A percentile compares a stretch with the other conserved stretches of the same genome.
phyloP scores from a whole-genome alignment of 768 basidiomycete genomes.

The Tricholoma sp. region DNA sequence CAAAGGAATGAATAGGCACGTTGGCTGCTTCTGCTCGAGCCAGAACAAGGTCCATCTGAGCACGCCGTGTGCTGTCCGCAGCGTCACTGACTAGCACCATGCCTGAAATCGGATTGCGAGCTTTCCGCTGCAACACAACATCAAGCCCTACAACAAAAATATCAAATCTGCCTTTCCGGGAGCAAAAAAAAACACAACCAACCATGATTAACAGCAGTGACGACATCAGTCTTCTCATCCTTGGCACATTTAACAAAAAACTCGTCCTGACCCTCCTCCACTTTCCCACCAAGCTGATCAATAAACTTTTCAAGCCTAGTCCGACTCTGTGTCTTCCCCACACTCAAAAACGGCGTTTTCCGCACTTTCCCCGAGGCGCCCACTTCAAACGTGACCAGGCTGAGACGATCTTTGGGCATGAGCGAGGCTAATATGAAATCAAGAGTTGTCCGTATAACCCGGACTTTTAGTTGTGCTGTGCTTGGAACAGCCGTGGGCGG shows the following conservation, averaged over 20 bases:
- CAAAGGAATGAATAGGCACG: constrained; percentile 95
- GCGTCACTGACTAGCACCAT: constrained; percentile 94
- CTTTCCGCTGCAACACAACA: constrained; percentile 90
- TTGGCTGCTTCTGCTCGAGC: constrained; percentile 96
- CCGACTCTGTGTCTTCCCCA: constrained; percentile 65
- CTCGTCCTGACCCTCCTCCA: constrained; percentile 38
- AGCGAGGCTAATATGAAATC: constrained; percentile 82
- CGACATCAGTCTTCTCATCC: constrained; percentile 95
- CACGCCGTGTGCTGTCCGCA: constrained; percentile 84
- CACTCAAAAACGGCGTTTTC: constrained; percentile 88
- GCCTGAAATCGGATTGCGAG: constrained; percentile 84
- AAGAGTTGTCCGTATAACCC: constrained; percentile 84
- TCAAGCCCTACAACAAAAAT: constrained; percentile 61
- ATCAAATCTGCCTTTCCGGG: not conserved
- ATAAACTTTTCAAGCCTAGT: constrained; percentile 73
- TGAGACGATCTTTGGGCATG: constrained; percentile 74
- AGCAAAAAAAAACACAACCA: constrained; percentile 12
- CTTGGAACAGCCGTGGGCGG: constrained; percentile 65
- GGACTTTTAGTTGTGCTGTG: constrained; percentile 80
- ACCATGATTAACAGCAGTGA: constrained; percentile 98
- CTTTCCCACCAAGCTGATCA: constrained; percentile 52
- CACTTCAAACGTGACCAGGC: constrained; percentile 90
- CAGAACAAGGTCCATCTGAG: constrained; percentile 97
- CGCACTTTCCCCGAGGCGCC: constrained; percentile 78
- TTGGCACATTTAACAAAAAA: constrained; percentile 69